These are phyloP conservation scores for Suillus hirtellus DNA, from an alignment of 768 basidiomycete species.

Conservation along the genomic window DNA sequence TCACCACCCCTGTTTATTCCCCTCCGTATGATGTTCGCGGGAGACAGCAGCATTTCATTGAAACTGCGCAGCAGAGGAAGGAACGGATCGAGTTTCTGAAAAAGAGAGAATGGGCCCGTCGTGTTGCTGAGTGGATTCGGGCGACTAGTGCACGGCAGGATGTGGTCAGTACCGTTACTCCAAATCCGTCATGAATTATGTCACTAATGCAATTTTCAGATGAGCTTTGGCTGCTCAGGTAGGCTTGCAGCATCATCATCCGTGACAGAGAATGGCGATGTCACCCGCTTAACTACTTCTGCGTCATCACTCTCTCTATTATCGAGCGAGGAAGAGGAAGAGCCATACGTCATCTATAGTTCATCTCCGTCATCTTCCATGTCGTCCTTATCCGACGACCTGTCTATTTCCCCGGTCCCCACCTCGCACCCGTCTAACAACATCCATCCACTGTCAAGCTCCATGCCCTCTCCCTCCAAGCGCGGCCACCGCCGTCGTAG, in stretches of 20 bases:
- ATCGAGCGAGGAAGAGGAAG: slow-evolving; percentile 30
- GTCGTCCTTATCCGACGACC: slow-evolving; percentile 34
- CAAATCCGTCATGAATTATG: background rate
- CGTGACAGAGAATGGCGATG: background rate
- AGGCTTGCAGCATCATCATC: slow-evolving; percentile 4
- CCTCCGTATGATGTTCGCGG: slow-evolving; percentile 43
- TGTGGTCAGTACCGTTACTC: slow-evolving; percentile 14
- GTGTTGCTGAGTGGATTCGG: slow-evolving; percentile 40
- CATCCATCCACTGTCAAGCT: slow-evolving; percentile 15
- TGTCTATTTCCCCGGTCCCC: slow-evolving; percentile 15
- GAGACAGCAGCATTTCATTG: slow-evolving; percentile 44
- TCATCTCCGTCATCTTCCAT: slow-evolving; percentile 34
- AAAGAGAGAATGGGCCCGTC: slow-evolving; percentile 43
- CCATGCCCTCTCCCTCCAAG: background rate
- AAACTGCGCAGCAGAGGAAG: slow-evolving; percentile 46
- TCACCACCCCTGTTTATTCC: slow-evolving; percentile 27
- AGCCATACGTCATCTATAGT: slow-evolving; percentile 35
- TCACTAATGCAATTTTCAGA: slow-evolving; percentile 15
- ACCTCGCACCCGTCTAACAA: slow-evolving; percentile 25
- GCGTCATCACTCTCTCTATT: slow-evolving; percentile 26
- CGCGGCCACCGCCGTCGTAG: slow-evolving; percentile 29
- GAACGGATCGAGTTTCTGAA: slow-evolving; percentile 55
- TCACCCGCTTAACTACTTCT: background rate
- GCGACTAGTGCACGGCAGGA: slow-evolving; percentile 31
- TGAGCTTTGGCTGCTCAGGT: slow-evolving; percentile 20